Evolutionary conservation across 2,329 filamentous ascomycete species (phyloP).

Genomic region (Rutstroemia sp.): DNA sequence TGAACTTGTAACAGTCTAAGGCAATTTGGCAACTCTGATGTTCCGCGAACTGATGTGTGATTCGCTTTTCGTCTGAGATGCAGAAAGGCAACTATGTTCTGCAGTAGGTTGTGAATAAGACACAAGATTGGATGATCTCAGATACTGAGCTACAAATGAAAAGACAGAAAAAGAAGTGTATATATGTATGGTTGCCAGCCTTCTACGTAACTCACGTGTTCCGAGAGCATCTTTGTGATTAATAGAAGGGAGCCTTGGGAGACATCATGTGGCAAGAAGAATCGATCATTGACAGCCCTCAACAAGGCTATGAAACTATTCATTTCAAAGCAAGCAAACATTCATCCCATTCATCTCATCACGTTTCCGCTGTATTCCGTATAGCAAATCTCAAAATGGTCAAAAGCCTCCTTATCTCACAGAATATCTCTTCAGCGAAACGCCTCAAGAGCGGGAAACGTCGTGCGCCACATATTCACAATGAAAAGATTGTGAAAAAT

Average conservation of each 20-base stretch:
- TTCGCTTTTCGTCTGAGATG: too few relatives aligned
- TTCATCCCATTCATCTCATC: neutral
- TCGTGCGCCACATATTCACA: too few relatives aligned
- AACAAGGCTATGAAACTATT: neutral
- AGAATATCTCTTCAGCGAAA: neutral
- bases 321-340: neutral
- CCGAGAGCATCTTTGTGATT: neutral
- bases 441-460: neutral
- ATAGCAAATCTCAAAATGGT: neutral
- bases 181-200: conserved; percentile 5
- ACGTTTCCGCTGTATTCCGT: too few relatives aligned
- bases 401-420: neutral
- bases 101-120: neutral
- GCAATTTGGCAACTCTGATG: too few relatives aligned
- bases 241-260: neutral
- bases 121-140: neutral
- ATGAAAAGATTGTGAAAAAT: too few relatives aligned
- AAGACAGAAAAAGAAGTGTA: neutral
- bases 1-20: too few relatives aligned
- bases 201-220: neutral
- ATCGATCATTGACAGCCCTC: neutral
- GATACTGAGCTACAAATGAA: neutral
- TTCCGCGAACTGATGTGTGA: too few relatives aligned
- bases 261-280: neutral
- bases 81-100: neutral